A percentile compares a stretch with the other conserved stretches of the same genome.
Conservation (phyloP, 805 yeast species). For the Lipomyces kockii region DNA sequence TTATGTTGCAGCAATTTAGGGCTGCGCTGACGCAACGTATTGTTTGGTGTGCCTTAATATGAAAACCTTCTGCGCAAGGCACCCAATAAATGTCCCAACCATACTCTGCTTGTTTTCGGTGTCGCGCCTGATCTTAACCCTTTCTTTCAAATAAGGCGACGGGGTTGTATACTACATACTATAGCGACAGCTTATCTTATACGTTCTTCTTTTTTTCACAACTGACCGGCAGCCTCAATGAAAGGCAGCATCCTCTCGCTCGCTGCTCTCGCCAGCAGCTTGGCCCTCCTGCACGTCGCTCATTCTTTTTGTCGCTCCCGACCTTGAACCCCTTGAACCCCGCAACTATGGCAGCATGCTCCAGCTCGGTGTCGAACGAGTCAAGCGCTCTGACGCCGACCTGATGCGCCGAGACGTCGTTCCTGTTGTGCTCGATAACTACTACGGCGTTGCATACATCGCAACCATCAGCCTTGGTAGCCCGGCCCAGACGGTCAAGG, state of each 20-base stretch:
- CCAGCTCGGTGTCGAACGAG: slow-evolving; percentile 1
- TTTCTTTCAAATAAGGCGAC: too few relatives aligned
- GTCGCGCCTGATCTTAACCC: too few relatives aligned
- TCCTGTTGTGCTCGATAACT: slow-evolving; percentile 1
- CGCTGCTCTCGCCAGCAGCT: background rate
- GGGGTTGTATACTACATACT: too few relatives aligned
- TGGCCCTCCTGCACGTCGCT: background rate
- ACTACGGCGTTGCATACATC: slow-evolving; percentile 36
- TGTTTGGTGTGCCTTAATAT: too few relatives aligned
- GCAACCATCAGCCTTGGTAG: slow-evolving; percentile 57
- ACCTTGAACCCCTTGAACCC: background rate
- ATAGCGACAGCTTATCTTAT: too few relatives aligned
- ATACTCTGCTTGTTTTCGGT: too few relatives aligned
- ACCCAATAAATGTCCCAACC: too few relatives aligned
- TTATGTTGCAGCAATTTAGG: too few relatives aligned
- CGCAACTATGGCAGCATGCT: background rate
- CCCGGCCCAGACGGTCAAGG: slow-evolving; percentile 55
- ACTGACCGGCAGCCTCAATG: background rate
- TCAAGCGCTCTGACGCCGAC: background rate
- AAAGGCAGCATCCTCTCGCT: background rate
- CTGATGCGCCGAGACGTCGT: background rate
- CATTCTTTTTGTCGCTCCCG: background rate
- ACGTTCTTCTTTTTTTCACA: too few relatives aligned
- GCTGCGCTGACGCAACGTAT: too few relatives aligned
- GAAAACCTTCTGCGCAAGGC: too few relatives aligned